Evolutionary conservation across 1,284 basidiomycete genomes (phyloP).

Genomic region (Pseudozyma sp.): DNA sequence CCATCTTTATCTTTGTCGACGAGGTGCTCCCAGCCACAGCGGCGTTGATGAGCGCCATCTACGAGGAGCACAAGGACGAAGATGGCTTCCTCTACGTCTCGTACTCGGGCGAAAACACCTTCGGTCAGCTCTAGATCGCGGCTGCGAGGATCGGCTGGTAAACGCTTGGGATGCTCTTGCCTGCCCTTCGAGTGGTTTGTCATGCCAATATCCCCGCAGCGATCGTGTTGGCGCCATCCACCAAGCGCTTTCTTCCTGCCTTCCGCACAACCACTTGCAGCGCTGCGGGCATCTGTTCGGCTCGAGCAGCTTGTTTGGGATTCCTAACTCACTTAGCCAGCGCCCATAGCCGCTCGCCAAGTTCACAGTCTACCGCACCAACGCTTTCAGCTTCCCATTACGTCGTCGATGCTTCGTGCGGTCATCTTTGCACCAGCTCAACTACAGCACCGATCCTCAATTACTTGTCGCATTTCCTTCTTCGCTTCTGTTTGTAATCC

Average conservation of each 20-base stretch:
- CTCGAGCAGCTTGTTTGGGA: no score
- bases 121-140: conserved; percentile 24
- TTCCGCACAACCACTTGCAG: no score
- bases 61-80: conserved; percentile 85
- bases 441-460: neutral
- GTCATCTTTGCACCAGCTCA: neutral
- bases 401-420: neutral
- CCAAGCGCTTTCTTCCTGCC: no score
- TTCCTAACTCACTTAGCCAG: no score
- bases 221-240: no score
- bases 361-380: no score
- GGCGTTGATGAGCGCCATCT: conserved; percentile 97
- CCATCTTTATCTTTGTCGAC: conserved; percentile 74
- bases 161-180: no score
- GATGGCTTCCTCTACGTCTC: conserved; percentile 66
- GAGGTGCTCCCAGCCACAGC: conserved; percentile 98
- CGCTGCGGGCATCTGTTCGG: no score
- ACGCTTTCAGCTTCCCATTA: no score
- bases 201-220: no score
- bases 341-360: no score
- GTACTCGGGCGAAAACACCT: conserved; percentile 67
- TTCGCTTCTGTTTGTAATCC: conserved; percentile 32
- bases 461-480: conserved; percentile 14
- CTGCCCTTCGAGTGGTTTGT: no score
- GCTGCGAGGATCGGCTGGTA: neutral